Evolutionary conservation across 176 grass and related monocot species (phyloP), one percentile per base, ranked within the genome.

Genomic region (Carex scoparia): DNA sequence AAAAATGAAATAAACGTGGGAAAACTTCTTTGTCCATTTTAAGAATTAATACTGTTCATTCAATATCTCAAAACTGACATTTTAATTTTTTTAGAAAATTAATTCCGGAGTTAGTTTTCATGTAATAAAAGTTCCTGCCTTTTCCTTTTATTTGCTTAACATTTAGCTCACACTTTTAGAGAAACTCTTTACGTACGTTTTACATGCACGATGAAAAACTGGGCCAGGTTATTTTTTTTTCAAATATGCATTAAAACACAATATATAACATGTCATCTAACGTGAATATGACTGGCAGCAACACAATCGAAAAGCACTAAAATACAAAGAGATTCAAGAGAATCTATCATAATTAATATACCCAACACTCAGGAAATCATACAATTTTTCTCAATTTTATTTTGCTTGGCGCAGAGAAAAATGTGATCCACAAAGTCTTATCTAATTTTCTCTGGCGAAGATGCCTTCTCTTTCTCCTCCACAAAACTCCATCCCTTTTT

Each of bases 371-470:
- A 63, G 16, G 15, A 81, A 68, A 51, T 10, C 9, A 66, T 48
- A 10, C 1, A 75, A 48, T 62, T 49, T 60, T 5, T 28, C 30
- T 33, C 10, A 16, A 23, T 75, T 81, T 35, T 40, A 66, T 57
- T 79, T 71, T 80, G 65, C 75, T 86, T 86, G 77, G 77, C 14
- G 51, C 37, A 81, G 19, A 81, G 61, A 69, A 79, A 69, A 70
- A 86, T 86, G 30, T 70, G 77, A 72, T 86, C 85, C 77, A 37
- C 14, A 69, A 81, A 87, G 87, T 88, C 16, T 90, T 96, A 93
- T 96, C 94, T 95, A 90, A 90, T 88, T 65, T 91, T 84, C 81
- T 88, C 84, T 83, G 91, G 90, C 49, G 15, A 9, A 23, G 58
- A 78, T 87, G 79, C 48, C 60, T 76, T 72, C 79, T 72, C 69